These are phyloP conservation scores for Paracamarosporium sp. DNA, from an alignment of 2,329 filamentous ascomycete species.

Conservation along the genomic window DNA sequence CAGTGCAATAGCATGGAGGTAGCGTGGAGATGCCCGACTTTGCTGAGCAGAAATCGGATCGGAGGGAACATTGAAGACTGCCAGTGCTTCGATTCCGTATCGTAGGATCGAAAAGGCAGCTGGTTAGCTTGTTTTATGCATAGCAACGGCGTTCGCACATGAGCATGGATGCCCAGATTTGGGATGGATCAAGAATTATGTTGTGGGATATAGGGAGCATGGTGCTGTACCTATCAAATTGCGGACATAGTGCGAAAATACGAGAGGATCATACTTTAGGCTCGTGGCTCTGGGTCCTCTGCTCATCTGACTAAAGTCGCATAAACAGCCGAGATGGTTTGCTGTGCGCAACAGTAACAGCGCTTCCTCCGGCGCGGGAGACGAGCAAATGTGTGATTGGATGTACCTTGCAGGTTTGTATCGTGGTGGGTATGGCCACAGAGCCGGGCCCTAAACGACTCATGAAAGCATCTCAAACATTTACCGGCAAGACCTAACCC, in stretches of 20 bases:
- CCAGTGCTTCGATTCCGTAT: constrained; percentile 27
- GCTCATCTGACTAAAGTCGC: neutral
- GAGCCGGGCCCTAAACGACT: neutral
- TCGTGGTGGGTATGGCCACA: neutral
- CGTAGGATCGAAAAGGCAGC: neutral
- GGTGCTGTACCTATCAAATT: too few species aligned
- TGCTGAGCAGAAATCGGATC: constrained; percentile 25
- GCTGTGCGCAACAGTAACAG: neutral
- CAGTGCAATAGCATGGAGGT: constrained; percentile 28
- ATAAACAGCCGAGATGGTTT: neutral
- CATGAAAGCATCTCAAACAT: neutral
- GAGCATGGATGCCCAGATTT: neutral
- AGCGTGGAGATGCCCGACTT: constrained; percentile 28
- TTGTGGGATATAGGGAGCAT: neutral
- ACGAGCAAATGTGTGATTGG: neutral
- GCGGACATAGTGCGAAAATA: too few species aligned
- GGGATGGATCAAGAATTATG: neutral
- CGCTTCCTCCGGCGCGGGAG: neutral
- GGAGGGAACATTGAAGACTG: constrained; percentile 27
- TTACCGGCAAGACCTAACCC: neutral
- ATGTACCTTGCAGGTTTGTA: neutral
- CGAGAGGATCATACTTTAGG: neutral
- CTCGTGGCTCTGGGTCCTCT: neutral
- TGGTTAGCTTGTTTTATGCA: neutral
- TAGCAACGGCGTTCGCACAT: neutral